A percentile compares a stretch with the other conserved stretches of the same genome.
phyloP scores from a whole-genome alignment of 768 basidiomycete species.

The Sarcomyxa edulis region DNA sequence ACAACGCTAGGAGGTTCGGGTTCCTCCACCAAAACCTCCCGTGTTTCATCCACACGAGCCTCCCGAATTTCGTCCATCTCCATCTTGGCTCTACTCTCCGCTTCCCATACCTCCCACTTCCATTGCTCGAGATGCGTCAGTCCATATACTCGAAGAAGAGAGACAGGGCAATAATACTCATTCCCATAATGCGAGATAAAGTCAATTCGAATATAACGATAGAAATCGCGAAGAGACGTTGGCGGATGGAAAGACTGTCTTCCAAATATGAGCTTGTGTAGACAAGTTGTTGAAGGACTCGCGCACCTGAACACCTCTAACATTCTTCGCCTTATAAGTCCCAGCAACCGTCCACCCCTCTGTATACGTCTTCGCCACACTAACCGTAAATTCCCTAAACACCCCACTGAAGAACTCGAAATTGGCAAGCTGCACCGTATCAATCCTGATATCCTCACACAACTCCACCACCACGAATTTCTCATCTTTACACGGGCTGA shows the following conservation, averaged over 20 bases:
- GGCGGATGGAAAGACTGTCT: slow-evolving; percentile 73
- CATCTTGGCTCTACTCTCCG: slow-evolving; percentile 53
- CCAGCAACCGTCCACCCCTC: slow-evolving; percentile 73
- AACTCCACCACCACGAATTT: slow-evolving; percentile 89
- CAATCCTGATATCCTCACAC: slow-evolving; percentile 96
- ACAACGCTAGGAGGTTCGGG: too few relatives aligned
- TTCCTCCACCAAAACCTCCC: slow-evolving; percentile 6
- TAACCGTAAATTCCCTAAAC: slow-evolving; percentile 87
- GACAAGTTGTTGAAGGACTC: slow-evolving; percentile 16
- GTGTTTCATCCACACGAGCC: slow-evolving; percentile 24
- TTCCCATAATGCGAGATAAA: slow-evolving; percentile 91
- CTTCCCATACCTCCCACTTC: slow-evolving; percentile 87
- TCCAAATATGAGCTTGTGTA: neutral
- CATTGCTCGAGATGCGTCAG: slow-evolving; percentile 95
- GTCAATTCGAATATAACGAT: slow-evolving; percentile 90
- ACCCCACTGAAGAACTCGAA: slow-evolving; percentile 98
- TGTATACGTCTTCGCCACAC: slow-evolving; percentile 78
- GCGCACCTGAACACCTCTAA: slow-evolving; percentile 86
- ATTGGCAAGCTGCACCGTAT: slow-evolving; percentile 93
- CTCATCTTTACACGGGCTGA: slow-evolving; percentile 78
- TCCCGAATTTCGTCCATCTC: too few relatives aligned
- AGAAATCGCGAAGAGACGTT: slow-evolving; percentile 73
- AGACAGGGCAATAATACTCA: slow-evolving; percentile 96
- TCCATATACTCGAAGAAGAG: slow-evolving; percentile 89
- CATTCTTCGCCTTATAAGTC: slow-evolving; percentile 80